Base-by-base conservation (phyloP, 2,329 filamentous ascomycete species). In the Pseudomassariella vexata region DNA sequence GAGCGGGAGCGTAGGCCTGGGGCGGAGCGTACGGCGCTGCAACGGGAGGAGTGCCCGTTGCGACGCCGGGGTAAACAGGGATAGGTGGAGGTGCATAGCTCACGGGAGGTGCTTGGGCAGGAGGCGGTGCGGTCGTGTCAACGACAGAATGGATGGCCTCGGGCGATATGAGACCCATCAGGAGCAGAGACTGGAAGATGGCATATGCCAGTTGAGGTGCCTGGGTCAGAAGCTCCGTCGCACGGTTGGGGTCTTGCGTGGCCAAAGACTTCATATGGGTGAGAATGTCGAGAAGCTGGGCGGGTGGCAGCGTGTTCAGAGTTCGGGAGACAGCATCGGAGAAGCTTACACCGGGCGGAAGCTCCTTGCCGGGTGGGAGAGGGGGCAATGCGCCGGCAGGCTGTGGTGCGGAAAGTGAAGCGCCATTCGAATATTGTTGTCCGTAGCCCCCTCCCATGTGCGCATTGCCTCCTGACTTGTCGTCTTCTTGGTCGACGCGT, bases 171-270 rank as follows among this genome's bases (percentile, higher is more conserved):
- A 96, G 78, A 27, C 88, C 87, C 76, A 96, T 92, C 22, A 95
- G 76, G 3, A 96, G 76, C 8, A 96, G 73, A 16, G 89, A 85
- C 61, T 96, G 90, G 63, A 96, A 96, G 44, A 96, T 83, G 36
- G 92, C 92, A 50, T 94, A 96, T 5, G 86, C 79, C 26, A 98
- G 78, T 61, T 98, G 92, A 0, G 92, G 92, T 2, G 89, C 88
- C 63, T 90, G 83, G 40, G 82, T 73, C 24, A 98, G 76, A 24
- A 96, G 77, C 52, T 94, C 86, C 0, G 82, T 88, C 4, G 89
- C 89, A 52, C 87, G 84, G 14, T 74, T 71, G 3, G 90, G 88
- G 47, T 96, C 88, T 16, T 73, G 76, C 30, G 79, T 76, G n/a
- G 86, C 86, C 9, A 96, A 70, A 3, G 80, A 76, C 62, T 96